These are phyloP conservation scores for Alternaria conjuncta DNA, from an alignment of 2,329 filamentous ascomycete genomes.

Conservation along the genomic window DNA sequence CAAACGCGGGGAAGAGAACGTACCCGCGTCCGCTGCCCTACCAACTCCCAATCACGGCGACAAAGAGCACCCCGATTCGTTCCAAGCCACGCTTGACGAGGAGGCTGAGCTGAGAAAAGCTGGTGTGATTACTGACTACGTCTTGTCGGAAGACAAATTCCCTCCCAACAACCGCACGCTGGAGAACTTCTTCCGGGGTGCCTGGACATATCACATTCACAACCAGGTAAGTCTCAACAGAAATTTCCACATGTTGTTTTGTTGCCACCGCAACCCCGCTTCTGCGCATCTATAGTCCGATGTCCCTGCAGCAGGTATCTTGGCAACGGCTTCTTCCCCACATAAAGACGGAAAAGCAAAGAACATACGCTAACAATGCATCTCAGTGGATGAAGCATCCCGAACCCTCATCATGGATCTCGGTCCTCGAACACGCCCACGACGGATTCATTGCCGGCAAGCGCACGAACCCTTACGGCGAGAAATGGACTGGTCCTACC, in stretches of 20 bases:
- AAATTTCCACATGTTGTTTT: not conserved
- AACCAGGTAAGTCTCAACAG: slow-evolving; percentile 56
- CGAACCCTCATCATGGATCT: slow-evolving; percentile 63
- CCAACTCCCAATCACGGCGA: slow-evolving; percentile 28
- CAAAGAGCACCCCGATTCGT: slow-evolving; percentile 46
- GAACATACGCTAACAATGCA: slow-evolving; percentile 27
- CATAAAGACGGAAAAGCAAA: slow-evolving; percentile 12
- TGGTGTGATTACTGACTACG: slow-evolving; percentile 54
- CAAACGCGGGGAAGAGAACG: slow-evolving; percentile 32
- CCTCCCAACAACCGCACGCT: slow-evolving; percentile 63
- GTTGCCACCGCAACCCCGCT: slow-evolving; percentile 1
- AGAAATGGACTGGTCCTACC: slow-evolving; percentile 59
- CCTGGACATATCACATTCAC: slow-evolving; percentile 65
- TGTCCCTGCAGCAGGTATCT: slow-evolving; percentile 8
- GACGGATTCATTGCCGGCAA: slow-evolving; percentile 61
- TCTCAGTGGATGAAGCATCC: slow-evolving; percentile 62
- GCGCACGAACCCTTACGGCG: slow-evolving; percentile 60
- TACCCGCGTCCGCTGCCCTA: slow-evolving; percentile 36
- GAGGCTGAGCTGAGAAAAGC: slow-evolving; percentile 50
- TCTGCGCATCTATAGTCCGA: not conserved
- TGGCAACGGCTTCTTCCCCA: not conserved
- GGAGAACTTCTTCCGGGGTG: slow-evolving; percentile 63
- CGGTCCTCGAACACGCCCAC: slow-evolving; percentile 60
- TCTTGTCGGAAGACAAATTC: slow-evolving; percentile 58
- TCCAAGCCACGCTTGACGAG: slow-evolving; percentile 50